Base-by-base conservation (phyloP, 371 early-diverging fungal genomes). In the Mortierella polycephala region DNA sequence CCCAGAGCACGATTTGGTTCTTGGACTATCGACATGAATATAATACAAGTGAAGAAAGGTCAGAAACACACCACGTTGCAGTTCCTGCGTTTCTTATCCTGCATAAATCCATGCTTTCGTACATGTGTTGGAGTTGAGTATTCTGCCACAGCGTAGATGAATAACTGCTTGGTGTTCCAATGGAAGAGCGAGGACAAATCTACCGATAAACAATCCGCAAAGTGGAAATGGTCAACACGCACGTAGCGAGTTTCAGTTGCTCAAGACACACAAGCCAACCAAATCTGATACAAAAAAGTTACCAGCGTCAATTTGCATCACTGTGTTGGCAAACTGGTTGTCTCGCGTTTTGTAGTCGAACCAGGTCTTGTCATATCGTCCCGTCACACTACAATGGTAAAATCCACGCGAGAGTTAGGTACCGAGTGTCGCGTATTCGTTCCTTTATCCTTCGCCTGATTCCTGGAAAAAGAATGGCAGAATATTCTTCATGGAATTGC, bases 101-200 rank as follows among this genome's bases (percentile, higher is more conserved):
- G 12, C 46, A 21, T 23, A 37, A n/a, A 18, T 41, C 1, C 20
- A n/a, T 40, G 37, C 39, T 9, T 61, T 66, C 73, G 83, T 87
- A 83, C 89, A 82, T 88, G 87, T 41, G 87, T 83, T 18, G 83
- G 81, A 6, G 93, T 91, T 62, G 85, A 83, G 72, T 94, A 98
- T 69, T 97, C 96, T 14, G 91, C 95, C 2, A 96, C 91, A 8
- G 94, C 87, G 57, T 91, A 93, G 18, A 95, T 92, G 81, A 96
- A 97, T 53, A 98, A 82, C 74, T 96, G 96, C 85, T 98, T 98
- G 39, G 97, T 96, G 81, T 98, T 97, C 98, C 98, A 98, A 77
- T 96, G 90, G 77, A 97, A 97, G 56, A 96, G 76, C 8, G 91
- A 87, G 12, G 91, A 85, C 18, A 97, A 89, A 85, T 98, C 95